These are phyloP conservation scores for Boletus reticuloceps DNA, from an alignment of 768 basidiomycete species.

Conservation along the genomic window DNA sequence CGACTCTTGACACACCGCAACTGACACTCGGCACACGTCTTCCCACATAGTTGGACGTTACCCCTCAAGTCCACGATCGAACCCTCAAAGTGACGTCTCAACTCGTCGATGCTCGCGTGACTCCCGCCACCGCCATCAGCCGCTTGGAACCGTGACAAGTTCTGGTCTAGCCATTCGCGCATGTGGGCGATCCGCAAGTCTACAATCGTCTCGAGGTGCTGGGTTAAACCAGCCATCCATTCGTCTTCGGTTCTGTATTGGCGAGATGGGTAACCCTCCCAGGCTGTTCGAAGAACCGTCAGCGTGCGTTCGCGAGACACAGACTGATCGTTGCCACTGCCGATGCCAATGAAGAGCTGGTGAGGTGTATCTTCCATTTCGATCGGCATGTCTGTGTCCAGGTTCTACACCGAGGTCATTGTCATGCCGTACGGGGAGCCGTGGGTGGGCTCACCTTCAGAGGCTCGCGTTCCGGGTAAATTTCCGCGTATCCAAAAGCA, in stretches of 20 bases:
- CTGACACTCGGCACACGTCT: conserved; percentile 47
- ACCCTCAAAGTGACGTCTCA: conserved; percentile 44
- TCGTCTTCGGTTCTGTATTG: conserved; percentile 22
- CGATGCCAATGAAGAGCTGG: conserved; percentile 36
- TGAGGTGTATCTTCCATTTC: conserved; percentile 36
- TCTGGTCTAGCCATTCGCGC: conserved; percentile 48
- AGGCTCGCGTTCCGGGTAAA: conserved; percentile 45
- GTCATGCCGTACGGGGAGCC: rapidly evolving
- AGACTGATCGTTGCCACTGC: conserved; percentile 15
- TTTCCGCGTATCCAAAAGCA: conserved; percentile 44
- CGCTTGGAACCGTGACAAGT: conserved; percentile 45
- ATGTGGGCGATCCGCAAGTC: conserved; percentile 49
- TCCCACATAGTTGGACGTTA: conserved; percentile 36
- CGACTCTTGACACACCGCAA: conserved; percentile 27
- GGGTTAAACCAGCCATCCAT: conserved; percentile 40
- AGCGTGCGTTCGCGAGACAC: conserved; percentile 14
- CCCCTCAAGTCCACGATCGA: conserved; percentile 44
- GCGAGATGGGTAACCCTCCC: conserved; percentile 18
- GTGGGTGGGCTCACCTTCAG: conserved; percentile 41
- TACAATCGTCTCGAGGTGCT: conserved; percentile 39
- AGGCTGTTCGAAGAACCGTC: conserved; percentile 13
- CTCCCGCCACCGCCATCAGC: conserved; percentile 2
- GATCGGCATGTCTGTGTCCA: conserved; percentile 49
- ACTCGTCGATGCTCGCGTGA: conserved; percentile 43
- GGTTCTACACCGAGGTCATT: conserved; percentile 37